Percentiles rank a stretch among this genome's conserved stretches.
These are phyloP conservation scores for Lichtheimia ornata DNA, from an alignment of 371 early-diverging fungal genomes.

Conservation along the genomic window DNA sequence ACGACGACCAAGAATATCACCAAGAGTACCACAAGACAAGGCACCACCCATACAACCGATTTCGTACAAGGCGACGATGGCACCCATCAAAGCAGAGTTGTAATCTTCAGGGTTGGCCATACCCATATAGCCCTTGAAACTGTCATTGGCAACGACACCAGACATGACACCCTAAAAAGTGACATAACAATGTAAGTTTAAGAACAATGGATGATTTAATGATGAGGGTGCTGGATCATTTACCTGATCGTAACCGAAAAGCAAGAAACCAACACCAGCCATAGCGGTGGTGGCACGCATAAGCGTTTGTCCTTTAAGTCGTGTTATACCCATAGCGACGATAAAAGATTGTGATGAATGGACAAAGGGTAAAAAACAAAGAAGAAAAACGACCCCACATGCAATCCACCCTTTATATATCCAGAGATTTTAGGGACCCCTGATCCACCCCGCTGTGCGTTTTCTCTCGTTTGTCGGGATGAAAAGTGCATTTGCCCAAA, in stretches of 20 bases:
- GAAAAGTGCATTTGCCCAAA: constrained; percentile 6
- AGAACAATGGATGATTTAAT: not conserved
- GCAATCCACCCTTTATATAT: not conserved
- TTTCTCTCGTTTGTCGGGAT: constrained; percentile 1
- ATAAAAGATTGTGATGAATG: constrained; percentile 5
- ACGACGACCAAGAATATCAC: constrained; percentile 40
- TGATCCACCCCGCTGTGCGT: not conserved
- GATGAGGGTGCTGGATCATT: not conserved
- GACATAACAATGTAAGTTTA: not conserved
- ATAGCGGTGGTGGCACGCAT: constrained; percentile 41
- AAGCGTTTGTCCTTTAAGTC: constrained; percentile 42
- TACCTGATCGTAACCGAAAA: constrained; percentile 57
- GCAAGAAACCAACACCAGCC: constrained; percentile 51
- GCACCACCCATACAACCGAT: constrained; percentile 38
- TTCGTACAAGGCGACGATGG: constrained; percentile 34
- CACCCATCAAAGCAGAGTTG: constrained; percentile 28
- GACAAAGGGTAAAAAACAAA: constrained; percentile 6
- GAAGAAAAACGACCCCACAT: not conserved
- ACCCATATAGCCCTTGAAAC: constrained; percentile 38
- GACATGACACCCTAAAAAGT: constrained; percentile 43
- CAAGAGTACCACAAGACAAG: constrained; percentile 26
- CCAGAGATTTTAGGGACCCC: not conserved
- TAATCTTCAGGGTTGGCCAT: constrained; percentile 14
- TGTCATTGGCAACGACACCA: constrained; percentile 39
- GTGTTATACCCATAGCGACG: constrained; percentile 5